phyloP scores from a whole-genome alignment of 176 grass and related monocot species.

The Rhynchospora pubera region DNA sequence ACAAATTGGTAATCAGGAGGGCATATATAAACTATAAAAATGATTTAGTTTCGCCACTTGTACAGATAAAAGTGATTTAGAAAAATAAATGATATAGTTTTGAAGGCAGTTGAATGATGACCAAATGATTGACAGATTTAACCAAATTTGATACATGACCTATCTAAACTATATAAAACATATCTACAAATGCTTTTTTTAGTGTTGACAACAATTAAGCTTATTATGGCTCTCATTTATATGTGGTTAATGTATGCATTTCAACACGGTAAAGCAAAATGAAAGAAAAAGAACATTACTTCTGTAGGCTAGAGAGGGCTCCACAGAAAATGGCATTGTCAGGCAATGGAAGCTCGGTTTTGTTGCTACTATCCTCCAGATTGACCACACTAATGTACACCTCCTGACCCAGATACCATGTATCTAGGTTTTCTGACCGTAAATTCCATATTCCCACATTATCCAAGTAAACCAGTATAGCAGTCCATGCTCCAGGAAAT shows the following conservation, averaged over 20 bases:
- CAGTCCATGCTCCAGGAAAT: slow-evolving; percentile 88
- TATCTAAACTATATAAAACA: not conserved
- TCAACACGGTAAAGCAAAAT: not conserved
- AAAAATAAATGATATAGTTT: not conserved
- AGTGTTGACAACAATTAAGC: not conserved
- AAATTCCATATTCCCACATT: slow-evolving; percentile 95
- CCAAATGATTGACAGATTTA: not conserved
- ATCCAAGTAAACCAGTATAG: slow-evolving; percentile 86
- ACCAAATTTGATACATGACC: not conserved
- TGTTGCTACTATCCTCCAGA: slow-evolving; percentile 48
- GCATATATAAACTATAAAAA: not conserved
- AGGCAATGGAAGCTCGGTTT: slow-evolving; percentile 44
- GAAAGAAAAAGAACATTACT: slow-evolving; percentile 37
- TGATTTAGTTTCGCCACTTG: not conserved
- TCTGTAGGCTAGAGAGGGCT: slow-evolving; percentile 71
- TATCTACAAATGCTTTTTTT: not conserved
- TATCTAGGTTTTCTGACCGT: slow-evolving; percentile 70
- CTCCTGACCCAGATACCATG: slow-evolving; percentile 92
- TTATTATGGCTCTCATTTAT: not conserved
- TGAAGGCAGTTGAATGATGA: not conserved
- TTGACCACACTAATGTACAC: slow-evolving; percentile 82
- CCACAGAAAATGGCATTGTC: slow-evolving; percentile 88
- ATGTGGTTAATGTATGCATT: not conserved
- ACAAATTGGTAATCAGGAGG: no score
- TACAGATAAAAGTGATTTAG: not conserved